phyloP scores from a whole-genome alignment of 1,284 basidiomycete species.

The Golubevia pallescens region DNA sequence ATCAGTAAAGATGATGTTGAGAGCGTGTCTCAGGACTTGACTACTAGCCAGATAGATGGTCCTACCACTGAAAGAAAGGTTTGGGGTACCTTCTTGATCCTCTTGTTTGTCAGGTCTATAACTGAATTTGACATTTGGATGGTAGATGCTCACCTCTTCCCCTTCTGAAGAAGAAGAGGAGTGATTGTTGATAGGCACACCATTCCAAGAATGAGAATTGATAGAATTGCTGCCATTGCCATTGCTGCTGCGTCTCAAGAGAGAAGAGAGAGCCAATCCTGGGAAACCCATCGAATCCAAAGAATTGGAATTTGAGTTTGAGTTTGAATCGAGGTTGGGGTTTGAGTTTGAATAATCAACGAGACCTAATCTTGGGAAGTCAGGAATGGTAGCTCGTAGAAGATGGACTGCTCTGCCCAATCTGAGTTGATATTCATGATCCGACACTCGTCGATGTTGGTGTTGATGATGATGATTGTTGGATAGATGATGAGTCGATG shows the following conservation, averaged over 20 bases:
- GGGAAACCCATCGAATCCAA: too few relatives aligned
- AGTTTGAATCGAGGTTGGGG: neutral
- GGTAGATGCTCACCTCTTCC: conserved; percentile 20
- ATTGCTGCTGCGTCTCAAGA: too few relatives aligned
- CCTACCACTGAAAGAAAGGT: conserved; percentile 44
- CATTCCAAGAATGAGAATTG: too few relatives aligned
- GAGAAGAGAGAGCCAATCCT: too few relatives aligned
- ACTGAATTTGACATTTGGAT: conserved; percentile 37
- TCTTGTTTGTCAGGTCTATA: conserved; percentile 18
- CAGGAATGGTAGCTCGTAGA: conserved; percentile 26
- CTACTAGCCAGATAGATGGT: conserved; percentile 45
- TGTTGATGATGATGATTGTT: too few relatives aligned
- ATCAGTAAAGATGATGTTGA: conserved; percentile 41
- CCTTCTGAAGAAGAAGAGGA: neutral
- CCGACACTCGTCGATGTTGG: conserved; percentile 12
- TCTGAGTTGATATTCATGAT: conserved; percentile 39
- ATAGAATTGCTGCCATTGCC: too few relatives aligned
- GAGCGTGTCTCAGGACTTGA: conserved; percentile 40
- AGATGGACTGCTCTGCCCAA: conserved; percentile 33
- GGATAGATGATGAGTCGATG: too few relatives aligned
- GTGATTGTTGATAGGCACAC: neutral
- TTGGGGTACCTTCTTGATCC: conserved; percentile 13
- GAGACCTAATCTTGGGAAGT: conserved; percentile 33
- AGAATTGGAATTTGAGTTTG: too few relatives aligned
- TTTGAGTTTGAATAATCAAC: conserved; percentile 17